phyloP scores from a whole-genome alignment of 768 basidiomycete genomes.

The Kwoniella heveanensis region DNA sequence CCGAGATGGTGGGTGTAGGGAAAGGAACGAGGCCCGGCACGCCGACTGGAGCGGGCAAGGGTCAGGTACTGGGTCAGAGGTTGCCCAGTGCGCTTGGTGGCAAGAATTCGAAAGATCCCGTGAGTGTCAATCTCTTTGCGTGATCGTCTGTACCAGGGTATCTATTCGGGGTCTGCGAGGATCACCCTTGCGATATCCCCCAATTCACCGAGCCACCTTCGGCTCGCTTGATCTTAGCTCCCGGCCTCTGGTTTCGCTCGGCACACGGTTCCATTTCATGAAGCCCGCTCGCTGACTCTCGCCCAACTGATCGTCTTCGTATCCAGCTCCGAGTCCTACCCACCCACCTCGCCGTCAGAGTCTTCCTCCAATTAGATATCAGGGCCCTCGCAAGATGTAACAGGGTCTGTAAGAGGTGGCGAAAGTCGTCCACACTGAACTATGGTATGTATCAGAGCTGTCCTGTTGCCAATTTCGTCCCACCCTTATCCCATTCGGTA shows the following conservation, averaged over 20 bases:
- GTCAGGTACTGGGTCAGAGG: slow-evolving; percentile 28
- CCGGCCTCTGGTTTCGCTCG: no score
- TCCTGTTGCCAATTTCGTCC: no score
- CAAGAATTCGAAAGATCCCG: slow-evolving; percentile 47
- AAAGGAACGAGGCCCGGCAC: slow-evolving; percentile 51
- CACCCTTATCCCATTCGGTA: no score
- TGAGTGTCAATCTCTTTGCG: no score
- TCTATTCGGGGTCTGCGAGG: no score
- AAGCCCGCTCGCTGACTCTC: no score
- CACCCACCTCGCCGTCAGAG: slow-evolving; percentile 76
- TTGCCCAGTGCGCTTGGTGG: slow-evolving; percentile 23
- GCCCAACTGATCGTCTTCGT: background rate
- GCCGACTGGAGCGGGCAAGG: slow-evolving; percentile 32
- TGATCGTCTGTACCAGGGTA: no score
- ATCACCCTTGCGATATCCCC: no score
- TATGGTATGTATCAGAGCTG: slow-evolving; percentile 67
- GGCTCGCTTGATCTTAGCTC: no score
- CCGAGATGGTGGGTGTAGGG: slow-evolving; percentile 47
- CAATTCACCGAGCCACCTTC: no score
- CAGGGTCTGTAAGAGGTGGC: slow-evolving; percentile 82
- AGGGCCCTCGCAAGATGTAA: slow-evolving; percentile 74
- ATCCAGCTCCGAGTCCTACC: slow-evolving; percentile 61
- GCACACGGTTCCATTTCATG: no score
- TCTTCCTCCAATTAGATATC: slow-evolving; percentile 68
- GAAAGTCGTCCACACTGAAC: slow-evolving; percentile 83